These are phyloP conservation scores for Leccinum aurantiacum DNA, from an alignment of 768 basidiomycete genomes.

Conservation along the genomic window DNA sequence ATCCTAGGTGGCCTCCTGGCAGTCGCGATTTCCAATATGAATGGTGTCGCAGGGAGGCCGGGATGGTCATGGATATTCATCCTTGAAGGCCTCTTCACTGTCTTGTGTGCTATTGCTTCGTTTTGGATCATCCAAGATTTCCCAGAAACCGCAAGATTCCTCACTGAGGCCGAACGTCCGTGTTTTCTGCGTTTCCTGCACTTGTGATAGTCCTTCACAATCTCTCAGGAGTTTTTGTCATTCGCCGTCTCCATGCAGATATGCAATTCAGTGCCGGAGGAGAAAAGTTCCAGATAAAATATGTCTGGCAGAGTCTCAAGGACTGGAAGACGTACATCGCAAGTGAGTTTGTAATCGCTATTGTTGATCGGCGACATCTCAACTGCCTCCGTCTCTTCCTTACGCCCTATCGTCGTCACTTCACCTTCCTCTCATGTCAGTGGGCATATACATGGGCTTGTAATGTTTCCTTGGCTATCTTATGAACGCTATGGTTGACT, in stretches of 20 bases:
- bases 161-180: slow-evolving; percentile 61
- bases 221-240: slow-evolving; percentile 54
- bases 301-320: slow-evolving; percentile 56
- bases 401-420: neutral
- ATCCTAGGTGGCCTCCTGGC: slow-evolving; percentile 59
- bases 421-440: slow-evolving; percentile 30
- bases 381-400: neutral
- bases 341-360: slow-evolving; percentile 42
- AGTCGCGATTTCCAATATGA: slow-evolving; percentile 67
- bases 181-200: slow-evolving; percentile 1
- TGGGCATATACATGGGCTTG: slow-evolving; percentile 74
- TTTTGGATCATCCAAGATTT: slow-evolving; percentile 80
- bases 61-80: slow-evolving; percentile 78
- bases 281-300: slow-evolving; percentile 50
- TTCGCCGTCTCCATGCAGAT: slow-evolving; percentile 64
- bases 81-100: slow-evolving; percentile 68
- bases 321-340: slow-evolving; percentile 77
- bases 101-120: slow-evolving; percentile 55
- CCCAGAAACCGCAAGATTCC: slow-evolving; percentile 71
- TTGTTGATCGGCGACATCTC: slow-evolving; percentile 5
- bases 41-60: slow-evolving; percentile 61
- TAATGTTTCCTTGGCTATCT: slow-evolving; percentile 32
- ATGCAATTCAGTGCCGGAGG: slow-evolving; percentile 66
- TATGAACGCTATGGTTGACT: slow-evolving; percentile 1
- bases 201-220: neutral